Base-by-base conservation (phyloP, 2,329 filamentous ascomycete genomes). In the Basipetospora chlamydospora region DNA sequence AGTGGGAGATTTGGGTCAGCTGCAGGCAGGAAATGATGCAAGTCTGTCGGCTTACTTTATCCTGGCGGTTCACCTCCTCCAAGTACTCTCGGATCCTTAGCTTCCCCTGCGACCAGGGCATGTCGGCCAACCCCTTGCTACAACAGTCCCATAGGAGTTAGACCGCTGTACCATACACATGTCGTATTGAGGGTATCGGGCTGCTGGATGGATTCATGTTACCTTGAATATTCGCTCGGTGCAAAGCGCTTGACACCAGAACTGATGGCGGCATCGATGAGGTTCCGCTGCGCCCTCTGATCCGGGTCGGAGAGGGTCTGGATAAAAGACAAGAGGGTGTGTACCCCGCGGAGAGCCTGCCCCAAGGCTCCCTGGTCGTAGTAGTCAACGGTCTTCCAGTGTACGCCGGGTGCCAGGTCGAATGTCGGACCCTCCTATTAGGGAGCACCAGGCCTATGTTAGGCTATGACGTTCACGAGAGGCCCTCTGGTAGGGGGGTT, bases 231-330 rank as follows among this genome's bases (percentile, higher is more conserved):
- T 43, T 81, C 77, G 25, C 69, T 70, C 2, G 74, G 72, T 1
- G 77, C 63, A 47, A 74, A 77, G 6, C 72, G 63, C 44, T 67
- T 66, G 5, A 80, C 73, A 1, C 72, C 70, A 2, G 72, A 73
- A 3, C 57, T 55, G 26, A 75, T 59, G 6, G 70, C 61, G 1
- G 73, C 75, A 39, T 78, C 68, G 35, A 78, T 69, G 32, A 80
- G 53, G 22, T 61, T 63, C 41, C 59, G 62, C 46, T 78, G 73
- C 1, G 64, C 50, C n/a, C 50, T 48, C 22, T 57, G 44, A 1
- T 46, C 43, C 5, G 46, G 46, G 37, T 58, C 55, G 0, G 47
- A 45, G 2, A 57, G 47, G 2, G 53, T 41, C 5, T 58, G 43
- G 11, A 70, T 46, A 44, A 73, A 74, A 2, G 64, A 71, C 0